Evolutionary conservation across 1,139 yeast genomes (phyloP), one percentile per base, ranked within the genome.

Genomic region (Magnusiomyces ingens): DNA sequence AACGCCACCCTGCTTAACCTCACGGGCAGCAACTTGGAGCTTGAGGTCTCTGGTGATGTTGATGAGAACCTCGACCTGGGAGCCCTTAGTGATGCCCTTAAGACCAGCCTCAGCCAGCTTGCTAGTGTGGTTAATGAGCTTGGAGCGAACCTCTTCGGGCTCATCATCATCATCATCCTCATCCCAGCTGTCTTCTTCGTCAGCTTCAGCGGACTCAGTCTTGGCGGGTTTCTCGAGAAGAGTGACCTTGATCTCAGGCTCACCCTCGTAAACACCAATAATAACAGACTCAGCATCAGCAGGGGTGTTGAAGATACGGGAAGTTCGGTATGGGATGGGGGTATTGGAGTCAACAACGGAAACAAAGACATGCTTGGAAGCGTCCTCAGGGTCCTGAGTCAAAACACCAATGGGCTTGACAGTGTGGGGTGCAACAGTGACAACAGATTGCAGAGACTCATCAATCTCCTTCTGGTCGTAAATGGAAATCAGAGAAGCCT

Each of bases 391-490:
- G 42, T 52, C 60, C 50, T 58, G 52, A 22, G 56, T 41, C 69
- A 84, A 80, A 62, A 91, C 74, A 71, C 99, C 99, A 67, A 93
- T 84, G 53, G 97, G 84, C 69, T 85, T 83, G 60, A 80, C 69
- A 60, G 90, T 74, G 69, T 94, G 98, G 68, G 90, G 95, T 57
- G 96, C 90, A 75, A 87, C 87, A 61, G 90, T 79, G 58, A 91
- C 88, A 57, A 87, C 80, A 48, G 97, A 94, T 71, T 87, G 86
- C 63, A 85, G 77, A 57, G 95, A 85, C 72, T 90, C 96, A 53
- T 78, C 75, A 64, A 93, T 79, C 73, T 91, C 98, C 53, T 86
- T 94, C 57, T 79, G 88, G 66, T 91, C 98, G 64, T 85, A 89
- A 53, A 82, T 76, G 64, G 88, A 87, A 60, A 91, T 78, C 69